phyloP scores from a whole-genome alignment of 345 rosid genomes.

The Geranium rotundifolium region DNA sequence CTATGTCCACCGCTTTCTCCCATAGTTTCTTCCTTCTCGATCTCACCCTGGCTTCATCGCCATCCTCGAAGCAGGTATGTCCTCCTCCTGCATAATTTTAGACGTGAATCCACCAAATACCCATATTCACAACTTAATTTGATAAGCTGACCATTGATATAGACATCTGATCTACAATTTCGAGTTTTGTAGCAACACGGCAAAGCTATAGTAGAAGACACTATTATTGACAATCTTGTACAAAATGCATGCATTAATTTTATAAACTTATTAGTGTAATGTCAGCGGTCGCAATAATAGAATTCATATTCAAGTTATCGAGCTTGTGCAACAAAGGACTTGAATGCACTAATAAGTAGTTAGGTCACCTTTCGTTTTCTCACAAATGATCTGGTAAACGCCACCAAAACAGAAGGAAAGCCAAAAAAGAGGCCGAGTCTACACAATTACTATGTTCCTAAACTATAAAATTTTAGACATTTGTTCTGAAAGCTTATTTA shows the following conservation, averaged over 20 bases:
- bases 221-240: too few relatives aligned
- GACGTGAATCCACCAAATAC: constrained; percentile 1
- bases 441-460: neutral
- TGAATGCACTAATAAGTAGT: neutral
- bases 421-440: too few relatives aligned
- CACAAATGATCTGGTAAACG: neutral
- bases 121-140: neutral
- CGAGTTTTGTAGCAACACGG: too few relatives aligned
- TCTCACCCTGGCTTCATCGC: constrained; percentile 87
- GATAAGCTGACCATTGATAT: too few relatives aligned
- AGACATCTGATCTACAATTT: too few relatives aligned
- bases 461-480: neutral
- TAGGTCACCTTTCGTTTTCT: neutral
- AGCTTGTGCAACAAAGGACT: neutral
- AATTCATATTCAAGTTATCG: too few relatives aligned
- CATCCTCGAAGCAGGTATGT: constrained; percentile 83
- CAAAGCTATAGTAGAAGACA: too few relatives aligned
- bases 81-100: constrained; percentile 65
- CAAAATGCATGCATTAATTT: too few relatives aligned
- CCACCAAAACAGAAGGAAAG: neutral
- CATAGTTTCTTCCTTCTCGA: constrained; percentile 75
- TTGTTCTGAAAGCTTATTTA: neutral
- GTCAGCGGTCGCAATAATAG: too few relatives aligned
- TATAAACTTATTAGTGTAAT: too few relatives aligned
- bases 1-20: constrained; percentile 82